These are phyloP conservation scores for Colletotrichum orbiculare DNA, from an alignment of 2,329 filamentous ascomycete species.

Conservation along the genomic window DNA sequence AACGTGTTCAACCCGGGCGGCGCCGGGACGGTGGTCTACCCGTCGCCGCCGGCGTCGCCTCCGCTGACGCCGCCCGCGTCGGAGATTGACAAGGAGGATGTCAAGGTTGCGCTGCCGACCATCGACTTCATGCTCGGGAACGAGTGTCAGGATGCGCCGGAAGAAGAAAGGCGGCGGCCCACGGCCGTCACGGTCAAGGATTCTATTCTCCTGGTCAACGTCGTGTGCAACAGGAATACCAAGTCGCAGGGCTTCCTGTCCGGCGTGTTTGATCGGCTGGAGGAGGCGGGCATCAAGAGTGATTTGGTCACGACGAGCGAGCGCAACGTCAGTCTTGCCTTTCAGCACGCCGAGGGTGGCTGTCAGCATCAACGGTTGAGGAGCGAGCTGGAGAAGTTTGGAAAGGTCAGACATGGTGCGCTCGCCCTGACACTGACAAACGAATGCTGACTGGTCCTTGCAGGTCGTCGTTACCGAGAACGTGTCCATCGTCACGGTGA, in stretches of 20 bases:
- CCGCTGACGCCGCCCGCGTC: slow-evolving; percentile 67
- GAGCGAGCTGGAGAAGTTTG: slow-evolving; percentile 80
- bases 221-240: slow-evolving; percentile 96
- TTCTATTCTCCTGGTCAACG: slow-evolving; percentile 95
- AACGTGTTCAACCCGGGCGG: slow-evolving; percentile 88
- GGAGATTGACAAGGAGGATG: slow-evolving; percentile 50
- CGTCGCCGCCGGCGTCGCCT: slow-evolving; percentile 69
- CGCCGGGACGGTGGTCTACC: slow-evolving; percentile 83
- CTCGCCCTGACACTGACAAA: neutral
- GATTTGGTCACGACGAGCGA: slow-evolving; percentile 97
- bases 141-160: slow-evolving; percentile 14
- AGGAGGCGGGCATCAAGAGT: slow-evolving; percentile 87
- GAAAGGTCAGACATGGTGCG: slow-evolving; percentile 75
- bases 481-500: slow-evolving; percentile 95
- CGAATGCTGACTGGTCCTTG: neutral
- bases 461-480: slow-evolving; percentile 58
- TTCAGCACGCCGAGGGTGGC: slow-evolving; percentile 79
- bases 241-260: slow-evolving; percentile 97
- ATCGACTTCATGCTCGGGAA: slow-evolving; percentile 29
- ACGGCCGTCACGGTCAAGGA: slow-evolving; percentile 97
- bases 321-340: slow-evolving; percentile 96
- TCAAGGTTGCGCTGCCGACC: slow-evolving; percentile 56
- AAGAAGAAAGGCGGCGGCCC: slow-evolving; percentile 65
- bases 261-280: slow-evolving; percentile 91
- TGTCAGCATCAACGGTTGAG: slow-evolving; percentile 75